A percentile compares a stretch with the other conserved stretches of the same genome.
phyloP scores from a whole-genome alignment of 2,329 filamentous ascomycete genomes.

The Colletotrichum agaves region DNA sequence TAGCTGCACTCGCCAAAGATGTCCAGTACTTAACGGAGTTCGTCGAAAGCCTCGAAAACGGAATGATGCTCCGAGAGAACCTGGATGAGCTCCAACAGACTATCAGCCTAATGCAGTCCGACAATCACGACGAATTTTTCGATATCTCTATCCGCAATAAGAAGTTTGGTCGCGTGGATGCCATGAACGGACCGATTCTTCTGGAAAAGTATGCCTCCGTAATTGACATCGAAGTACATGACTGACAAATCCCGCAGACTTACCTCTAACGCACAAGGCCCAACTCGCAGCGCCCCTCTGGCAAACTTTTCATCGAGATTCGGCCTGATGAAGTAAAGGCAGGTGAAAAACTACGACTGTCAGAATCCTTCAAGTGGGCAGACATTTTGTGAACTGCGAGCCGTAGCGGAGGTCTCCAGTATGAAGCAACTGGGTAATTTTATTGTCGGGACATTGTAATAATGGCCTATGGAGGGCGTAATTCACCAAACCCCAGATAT shows the following conservation, averaged over 20 bases:
- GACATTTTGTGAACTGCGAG: not conserved
- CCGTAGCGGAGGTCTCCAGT: not conserved
- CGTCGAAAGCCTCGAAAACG: constrained; percentile 85
- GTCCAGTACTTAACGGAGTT: constrained; percentile 87
- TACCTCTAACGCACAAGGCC: constrained; percentile 69
- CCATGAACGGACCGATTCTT: constrained; percentile 85
- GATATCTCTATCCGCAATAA: constrained; percentile 90
- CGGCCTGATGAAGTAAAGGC: constrained; percentile 65
- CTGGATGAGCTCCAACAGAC: constrained; percentile 95
- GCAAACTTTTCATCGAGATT: constrained; percentile 81
- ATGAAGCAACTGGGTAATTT: constrained; percentile 9
- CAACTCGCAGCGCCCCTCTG: constrained; percentile 71
- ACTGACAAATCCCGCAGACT: constrained; percentile 59
- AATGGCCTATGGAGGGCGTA: not conserved
- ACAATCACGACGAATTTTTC: constrained; percentile 97
- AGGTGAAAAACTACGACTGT: not conserved
- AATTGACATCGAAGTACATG: not conserved
- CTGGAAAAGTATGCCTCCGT: constrained; percentile 82
- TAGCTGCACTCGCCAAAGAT: constrained; percentile 83
- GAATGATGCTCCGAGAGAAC: constrained; percentile 86
- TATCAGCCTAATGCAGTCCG: constrained; percentile 84
- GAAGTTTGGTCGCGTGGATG: constrained; percentile 93
- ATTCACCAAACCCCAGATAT: not conserved
- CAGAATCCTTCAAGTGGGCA: not conserved
- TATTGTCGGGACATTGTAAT: constrained; percentile 12